Evolutionary conservation across 2,329 filamentous ascomycete genomes (phyloP).

Genomic region (Talaromyces sp.): DNA sequence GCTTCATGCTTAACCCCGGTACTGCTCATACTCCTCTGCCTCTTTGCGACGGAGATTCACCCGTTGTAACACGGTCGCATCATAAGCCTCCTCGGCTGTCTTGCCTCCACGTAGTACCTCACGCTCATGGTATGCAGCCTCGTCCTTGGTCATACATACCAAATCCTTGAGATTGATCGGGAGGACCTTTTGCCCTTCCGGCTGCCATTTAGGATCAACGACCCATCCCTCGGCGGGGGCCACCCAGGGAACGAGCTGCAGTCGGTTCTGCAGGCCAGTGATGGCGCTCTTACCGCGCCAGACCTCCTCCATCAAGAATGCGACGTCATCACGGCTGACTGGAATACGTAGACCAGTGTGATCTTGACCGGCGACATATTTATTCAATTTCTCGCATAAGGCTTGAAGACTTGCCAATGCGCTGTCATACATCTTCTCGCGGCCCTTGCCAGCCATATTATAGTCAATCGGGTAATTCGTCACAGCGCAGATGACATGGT

Average conservation of each 20-base stretch:
- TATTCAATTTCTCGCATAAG: conserved; percentile 74
- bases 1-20: conserved; percentile 38
- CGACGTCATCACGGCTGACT: conserved; percentile 76
- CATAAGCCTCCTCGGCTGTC: conserved; percentile 73
- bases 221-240: conserved; percentile 64
- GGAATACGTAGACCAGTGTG: conserved; percentile 76
- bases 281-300: conserved; percentile 81
- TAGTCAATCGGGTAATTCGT: conserved; percentile 78
- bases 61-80: conserved; percentile 63
- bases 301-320: conserved; percentile 87
- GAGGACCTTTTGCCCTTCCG: conserved; percentile 75
- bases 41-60: conserved; percentile 71
- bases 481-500: conserved; percentile 85
- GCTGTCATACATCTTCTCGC: conserved; percentile 90
- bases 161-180: conserved; percentile 69
- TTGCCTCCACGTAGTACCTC: conserved; percentile 73
- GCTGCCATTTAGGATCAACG: conserved; percentile 61
- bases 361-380: conserved; percentile 54
- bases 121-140: conserved; percentile 77
- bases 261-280: conserved; percentile 76
- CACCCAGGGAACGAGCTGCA: conserved; percentile 80
- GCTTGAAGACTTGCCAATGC: conserved; percentile 76
- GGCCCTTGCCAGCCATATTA: conserved; percentile 75
- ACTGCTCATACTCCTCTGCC: conserved; percentile 59
- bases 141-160: conserved; percentile 92